A percentile compares a stretch with the other conserved stretches of the same genome.
These are phyloP conservation scores for Paraphaeosphaeria minitans DNA, from an alignment of 2,329 filamentous ascomycete genomes.

Conservation along the genomic window DNA sequence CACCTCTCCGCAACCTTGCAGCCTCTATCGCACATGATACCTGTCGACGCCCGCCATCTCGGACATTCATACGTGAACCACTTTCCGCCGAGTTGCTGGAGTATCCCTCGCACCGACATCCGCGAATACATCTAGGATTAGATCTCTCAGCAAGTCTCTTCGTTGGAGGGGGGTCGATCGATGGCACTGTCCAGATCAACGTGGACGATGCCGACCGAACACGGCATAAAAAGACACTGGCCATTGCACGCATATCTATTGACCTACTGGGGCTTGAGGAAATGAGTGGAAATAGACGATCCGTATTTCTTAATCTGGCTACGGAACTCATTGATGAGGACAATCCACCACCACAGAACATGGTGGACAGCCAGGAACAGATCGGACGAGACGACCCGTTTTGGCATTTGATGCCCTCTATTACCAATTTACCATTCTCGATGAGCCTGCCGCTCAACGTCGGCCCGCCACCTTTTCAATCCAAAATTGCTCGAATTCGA, in stretches of 20 bases:
- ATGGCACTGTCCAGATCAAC: conserved; percentile 56
- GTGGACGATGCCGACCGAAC: conserved; percentile 55
- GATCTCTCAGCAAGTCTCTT: conserved; percentile 58
- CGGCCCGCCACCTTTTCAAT: conserved; percentile 60
- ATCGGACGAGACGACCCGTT: conserved; percentile 48
- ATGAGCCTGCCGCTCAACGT: conserved; percentile 60
- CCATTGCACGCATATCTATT: conserved; percentile 56
- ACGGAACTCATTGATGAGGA: conserved; percentile 57
- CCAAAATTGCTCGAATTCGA: conserved; percentile 57
- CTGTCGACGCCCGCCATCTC: conserved; percentile 51
- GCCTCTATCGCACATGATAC: conserved; percentile 50
- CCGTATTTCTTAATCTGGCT: conserved; percentile 58
- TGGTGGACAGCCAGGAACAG: conserved; percentile 53
- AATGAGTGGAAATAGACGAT: conserved; percentile 51
- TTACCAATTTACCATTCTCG: conserved; percentile 56
- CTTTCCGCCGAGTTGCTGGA: conserved; percentile 57
- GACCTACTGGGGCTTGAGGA: conserved; percentile 61
- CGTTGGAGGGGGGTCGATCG: conserved; percentile 60
- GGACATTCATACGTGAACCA: conserved; percentile 55
- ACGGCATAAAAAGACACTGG: conserved; percentile 51
- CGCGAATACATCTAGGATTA: conserved; percentile 56
- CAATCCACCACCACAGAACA: conserved; percentile 57
- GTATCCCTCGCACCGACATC: conserved; percentile 55
- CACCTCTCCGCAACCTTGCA: conserved; percentile 54
- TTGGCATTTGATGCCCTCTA: conserved; percentile 57